These are phyloP conservation scores for Magnolia kwangsiensis DNA, from an alignment of 164 flowering plant genomes.

Conservation along the genomic window DNA sequence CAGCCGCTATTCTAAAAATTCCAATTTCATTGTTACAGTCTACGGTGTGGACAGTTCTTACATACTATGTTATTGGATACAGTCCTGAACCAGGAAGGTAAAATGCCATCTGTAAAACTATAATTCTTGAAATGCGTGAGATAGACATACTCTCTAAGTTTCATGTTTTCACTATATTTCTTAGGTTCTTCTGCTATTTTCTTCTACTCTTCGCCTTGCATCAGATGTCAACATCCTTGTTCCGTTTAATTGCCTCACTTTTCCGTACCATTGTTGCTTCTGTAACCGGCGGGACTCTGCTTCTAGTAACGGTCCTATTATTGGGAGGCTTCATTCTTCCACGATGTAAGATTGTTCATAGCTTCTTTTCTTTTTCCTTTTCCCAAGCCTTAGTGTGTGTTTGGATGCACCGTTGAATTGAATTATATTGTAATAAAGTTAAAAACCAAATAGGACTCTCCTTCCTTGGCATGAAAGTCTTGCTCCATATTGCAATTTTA, in stretches of 20 bases:
- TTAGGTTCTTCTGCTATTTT: constrained; percentile 66
- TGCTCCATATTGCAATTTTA: no score
- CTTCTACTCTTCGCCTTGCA: constrained; percentile 58
- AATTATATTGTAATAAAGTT: no score
- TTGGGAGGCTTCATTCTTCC: constrained; percentile 67
- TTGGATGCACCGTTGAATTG: no score
- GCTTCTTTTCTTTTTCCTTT: not conserved
- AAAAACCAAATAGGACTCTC: no score
- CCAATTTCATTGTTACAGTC: constrained; percentile 57
- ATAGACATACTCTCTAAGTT: not conserved
- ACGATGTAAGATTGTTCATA: constrained; percentile 31
- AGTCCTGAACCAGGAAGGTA: constrained; percentile 55
- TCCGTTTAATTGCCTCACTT: constrained; percentile 62
- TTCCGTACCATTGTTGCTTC: constrained; percentile 49
- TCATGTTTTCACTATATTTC: not conserved
- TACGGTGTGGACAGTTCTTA: constrained; percentile 51
- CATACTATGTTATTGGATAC: constrained; percentile 66
- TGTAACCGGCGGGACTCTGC: constrained; percentile 36
- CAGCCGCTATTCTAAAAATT: constrained; percentile 44
- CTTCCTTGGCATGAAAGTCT: no score
- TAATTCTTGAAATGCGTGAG: not conserved
- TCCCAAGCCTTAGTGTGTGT: no score
- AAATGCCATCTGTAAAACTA: not conserved
- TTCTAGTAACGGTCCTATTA: constrained; percentile 28
- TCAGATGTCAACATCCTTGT: constrained; percentile 50